Conservation (phyloP, 2,329 filamentous ascomycete genomes). For the Elsinoe ampelina region DNA sequence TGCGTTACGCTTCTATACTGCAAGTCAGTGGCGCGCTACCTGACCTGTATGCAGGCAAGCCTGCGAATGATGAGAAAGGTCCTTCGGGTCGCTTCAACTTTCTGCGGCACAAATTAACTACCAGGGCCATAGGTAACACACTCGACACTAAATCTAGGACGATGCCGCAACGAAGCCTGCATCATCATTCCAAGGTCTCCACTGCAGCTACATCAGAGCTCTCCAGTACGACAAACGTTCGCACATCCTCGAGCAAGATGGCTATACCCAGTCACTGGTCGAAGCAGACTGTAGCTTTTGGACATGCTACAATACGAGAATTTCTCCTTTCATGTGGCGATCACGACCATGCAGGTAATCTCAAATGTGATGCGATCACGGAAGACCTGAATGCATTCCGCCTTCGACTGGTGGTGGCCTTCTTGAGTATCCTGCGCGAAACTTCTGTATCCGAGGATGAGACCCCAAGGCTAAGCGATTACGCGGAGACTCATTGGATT, state of each 20-base stretch:
- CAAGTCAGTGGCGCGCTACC: background rate
- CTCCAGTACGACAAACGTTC: background rate
- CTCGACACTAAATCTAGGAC: background rate
- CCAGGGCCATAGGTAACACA: too few species aligned
- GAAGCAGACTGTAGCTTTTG: background rate
- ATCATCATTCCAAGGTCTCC: too few species aligned
- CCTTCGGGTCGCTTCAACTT: background rate
- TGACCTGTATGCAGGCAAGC: background rate
- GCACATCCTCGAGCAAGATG: background rate
- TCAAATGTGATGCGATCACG: background rate
- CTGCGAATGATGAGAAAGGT: background rate
- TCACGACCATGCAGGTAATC: background rate
- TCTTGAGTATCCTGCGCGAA: background rate
- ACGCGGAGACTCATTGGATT: background rate
- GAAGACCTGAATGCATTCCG: background rate
- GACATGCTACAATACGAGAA: background rate
- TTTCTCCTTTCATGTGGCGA: background rate
- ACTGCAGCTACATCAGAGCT: too few species aligned
- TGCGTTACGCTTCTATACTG: background rate
- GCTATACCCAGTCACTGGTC: background rate
- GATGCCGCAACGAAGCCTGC: too few species aligned
- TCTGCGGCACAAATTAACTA: background rate
- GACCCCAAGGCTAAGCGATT: background rate
- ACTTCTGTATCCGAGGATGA: background rate
- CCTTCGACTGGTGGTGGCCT: background rate